Evolutionary conservation across 1,284 basidiomycete genomes (phyloP), one percentile per base, ranked within the genome.

Genomic region (Cutaneotrichosporon mucoides): DNA sequence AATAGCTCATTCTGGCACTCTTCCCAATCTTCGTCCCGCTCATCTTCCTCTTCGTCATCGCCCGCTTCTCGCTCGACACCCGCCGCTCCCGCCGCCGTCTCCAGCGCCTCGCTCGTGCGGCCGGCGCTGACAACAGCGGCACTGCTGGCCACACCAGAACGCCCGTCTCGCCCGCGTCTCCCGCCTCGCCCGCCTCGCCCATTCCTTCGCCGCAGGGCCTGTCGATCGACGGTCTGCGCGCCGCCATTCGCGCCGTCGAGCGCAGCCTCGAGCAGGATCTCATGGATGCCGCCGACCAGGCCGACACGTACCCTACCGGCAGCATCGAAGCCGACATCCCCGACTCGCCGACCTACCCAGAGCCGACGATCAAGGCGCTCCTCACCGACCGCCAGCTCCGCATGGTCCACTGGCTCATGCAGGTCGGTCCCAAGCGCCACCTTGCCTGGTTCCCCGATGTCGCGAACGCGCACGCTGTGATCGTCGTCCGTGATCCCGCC

Each of bases 1-100:
- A 24, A 24, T 24, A 24, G 24, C 24, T 24, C 24, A 78, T 89
- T 9, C 86, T 90, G 0, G 49, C 90, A 37, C 71, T 91, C 5
- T 67, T 89, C 5, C 88, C 89, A 0, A 67, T 84, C 7, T 69
- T 76, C 55, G 51, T 73, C n/a, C 72, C 75, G 11, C 12, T 76
- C 5, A 59, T 86, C 49, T 37, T 89, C 33, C 79, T 68, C 5
- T 66, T 75, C 7, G 66, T 73, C 66, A 37, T 72, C 6, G 38
- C 57, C n/a, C 68, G 74, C 40, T 66, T 71, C 56, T 62, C 64
- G 2, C 64, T 76, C 6, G 73, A 74, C 59, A 68, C 68, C 6
- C 53, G 60, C 9, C 61, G 67, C 60, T 72, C 70, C 38, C 50
- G 66, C 33, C 54, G 54, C 10, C 71, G 71, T 9, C 61, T 75